Evolutionary conservation across 1,139 yeast species (phyloP).

Genomic region (Yamadazyma jaroonii): DNA sequence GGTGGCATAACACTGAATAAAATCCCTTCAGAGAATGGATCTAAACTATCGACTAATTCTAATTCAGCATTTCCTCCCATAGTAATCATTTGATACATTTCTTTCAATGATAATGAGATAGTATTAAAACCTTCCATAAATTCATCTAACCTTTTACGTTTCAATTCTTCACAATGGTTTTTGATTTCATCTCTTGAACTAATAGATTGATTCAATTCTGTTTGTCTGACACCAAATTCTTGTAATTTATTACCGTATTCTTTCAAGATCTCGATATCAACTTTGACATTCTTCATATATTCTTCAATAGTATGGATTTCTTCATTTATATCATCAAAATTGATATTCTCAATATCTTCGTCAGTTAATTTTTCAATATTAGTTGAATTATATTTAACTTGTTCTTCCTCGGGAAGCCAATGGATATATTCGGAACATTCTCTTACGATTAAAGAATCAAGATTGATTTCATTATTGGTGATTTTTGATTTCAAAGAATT

Average conservation of each 20-base stretch:
- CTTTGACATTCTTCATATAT: conserved; percentile 54
- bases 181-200: conserved; percentile 64
- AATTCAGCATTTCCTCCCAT: conserved; percentile 99
- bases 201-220: conserved; percentile 68
- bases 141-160: conserved; percentile 75
- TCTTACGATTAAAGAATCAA: conserved; percentile 45
- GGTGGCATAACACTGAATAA: conserved; percentile 99
- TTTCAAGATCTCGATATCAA: conserved; percentile 71
- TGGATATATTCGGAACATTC: conserved; percentile 50
- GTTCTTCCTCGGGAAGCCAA: conserved; percentile 48
- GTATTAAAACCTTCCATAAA: conserved; percentile 90
- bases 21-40: conserved; percentile 98
- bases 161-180: conserved; percentile 63
- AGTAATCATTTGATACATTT: conserved; percentile 97
- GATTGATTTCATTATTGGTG: conserved; percentile 32
- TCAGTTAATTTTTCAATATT: conserved; percentile 42
- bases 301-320: conserved; percentile 58
- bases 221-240: conserved; percentile 63
- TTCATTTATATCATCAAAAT: conserved; percentile 48
- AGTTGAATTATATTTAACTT: conserved; percentile 30
- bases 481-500: conserved; percentile 40
- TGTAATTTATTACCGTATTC: conserved; percentile 69
- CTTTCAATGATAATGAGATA: conserved; percentile 86
- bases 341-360: conserved; percentile 52
- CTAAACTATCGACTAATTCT: conserved; percentile 91